Evolutionary conservation across 106 monocot species (phyloP).

Genomic region (Dioscorea alata): DNA sequence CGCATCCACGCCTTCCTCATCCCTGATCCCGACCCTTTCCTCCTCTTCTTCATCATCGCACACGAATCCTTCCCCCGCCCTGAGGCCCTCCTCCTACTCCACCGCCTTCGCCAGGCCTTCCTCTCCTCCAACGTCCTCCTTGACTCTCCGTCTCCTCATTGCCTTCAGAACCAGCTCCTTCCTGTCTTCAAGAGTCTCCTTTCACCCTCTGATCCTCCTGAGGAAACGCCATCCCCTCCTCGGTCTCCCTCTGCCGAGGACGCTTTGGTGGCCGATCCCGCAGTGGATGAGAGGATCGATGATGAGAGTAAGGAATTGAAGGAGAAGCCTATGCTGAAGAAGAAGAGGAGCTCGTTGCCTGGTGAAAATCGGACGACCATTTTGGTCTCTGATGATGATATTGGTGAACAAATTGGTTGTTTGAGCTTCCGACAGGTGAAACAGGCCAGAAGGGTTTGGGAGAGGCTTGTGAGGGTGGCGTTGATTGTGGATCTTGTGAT

Average conservation of each 20-base stretch:
- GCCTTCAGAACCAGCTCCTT: conserved; percentile 17
- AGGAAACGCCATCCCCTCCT: background rate
- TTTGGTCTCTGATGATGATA: conserved; percentile 2
- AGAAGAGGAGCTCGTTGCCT: background rate
- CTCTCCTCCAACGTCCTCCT: background rate
- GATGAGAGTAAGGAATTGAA: background rate
- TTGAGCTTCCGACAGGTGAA: background rate
- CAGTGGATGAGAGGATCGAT: background rate
- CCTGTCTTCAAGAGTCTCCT: background rate
- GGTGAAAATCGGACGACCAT: background rate
- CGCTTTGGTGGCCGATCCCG: background rate
- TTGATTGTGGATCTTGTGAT: conserved; percentile 19
- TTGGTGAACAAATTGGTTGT: background rate
- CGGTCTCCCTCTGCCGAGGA: background rate
- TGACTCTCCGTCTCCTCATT: background rate
- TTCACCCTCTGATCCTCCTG: too few species aligned
- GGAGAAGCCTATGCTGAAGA: background rate
- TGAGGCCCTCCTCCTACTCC: conserved; percentile 16
- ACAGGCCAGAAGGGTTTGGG: conserved; percentile 10
- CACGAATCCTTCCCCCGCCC: conserved; percentile 7
- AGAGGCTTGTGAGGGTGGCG: conserved; percentile 12
- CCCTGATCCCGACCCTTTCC: background rate
- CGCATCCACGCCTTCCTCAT: conserved; percentile 32
- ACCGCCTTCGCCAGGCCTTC: conserved; percentile 13
- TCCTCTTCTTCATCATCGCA: conserved; percentile 31